phyloP scores from a whole-genome alignment of 306 rosid species.

The Carpinus fangiana region DNA sequence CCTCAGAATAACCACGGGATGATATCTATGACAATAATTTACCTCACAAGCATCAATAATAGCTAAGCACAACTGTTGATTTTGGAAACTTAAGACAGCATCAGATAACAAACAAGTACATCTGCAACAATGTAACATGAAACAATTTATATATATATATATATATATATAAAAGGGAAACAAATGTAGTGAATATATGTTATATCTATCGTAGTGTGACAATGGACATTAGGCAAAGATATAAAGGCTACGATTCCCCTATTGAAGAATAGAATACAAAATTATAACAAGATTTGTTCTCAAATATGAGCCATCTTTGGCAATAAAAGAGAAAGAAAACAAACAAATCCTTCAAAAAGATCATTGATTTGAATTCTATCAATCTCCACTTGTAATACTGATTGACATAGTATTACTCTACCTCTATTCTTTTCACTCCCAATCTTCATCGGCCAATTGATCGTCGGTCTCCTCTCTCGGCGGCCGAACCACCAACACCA shows the following conservation, averaged over 20 bases:
- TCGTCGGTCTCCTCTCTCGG: conserved; percentile 54
- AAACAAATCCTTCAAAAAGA: not conserved
- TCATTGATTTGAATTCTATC: conserved; percentile 11
- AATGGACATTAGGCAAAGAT: not conserved
- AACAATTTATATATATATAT: no score
- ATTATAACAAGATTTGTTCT: conserved; percentile 27
- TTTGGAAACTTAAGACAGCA: not conserved
- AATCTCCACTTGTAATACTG: conserved; percentile 21
- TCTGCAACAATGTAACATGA: not conserved
- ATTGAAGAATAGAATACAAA: conserved; percentile 19
- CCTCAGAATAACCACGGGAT: not conserved
- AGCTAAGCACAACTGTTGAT: not conserved
- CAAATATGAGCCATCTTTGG: conserved; percentile 10
- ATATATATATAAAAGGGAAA: not conserved
- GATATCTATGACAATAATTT: not conserved
- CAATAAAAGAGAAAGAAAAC: not conserved
- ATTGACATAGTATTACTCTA: not conserved
- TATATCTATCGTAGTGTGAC: not conserved
- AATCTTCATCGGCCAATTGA: conserved; percentile 73
- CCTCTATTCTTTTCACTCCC: conserved; percentile 54
- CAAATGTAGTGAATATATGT: not conserved
- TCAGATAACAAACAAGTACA: not conserved
- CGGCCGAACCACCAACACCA: conserved; percentile 81
- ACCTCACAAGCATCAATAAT: not conserved
- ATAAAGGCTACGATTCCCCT: conserved; percentile 16